Percentiles rank a stretch among this genome's conserved stretches.
These are phyloP conservation scores for Circinella umbellata DNA, from an alignment of 371 early-diverging fungal species.

Conservation along the genomic window DNA sequence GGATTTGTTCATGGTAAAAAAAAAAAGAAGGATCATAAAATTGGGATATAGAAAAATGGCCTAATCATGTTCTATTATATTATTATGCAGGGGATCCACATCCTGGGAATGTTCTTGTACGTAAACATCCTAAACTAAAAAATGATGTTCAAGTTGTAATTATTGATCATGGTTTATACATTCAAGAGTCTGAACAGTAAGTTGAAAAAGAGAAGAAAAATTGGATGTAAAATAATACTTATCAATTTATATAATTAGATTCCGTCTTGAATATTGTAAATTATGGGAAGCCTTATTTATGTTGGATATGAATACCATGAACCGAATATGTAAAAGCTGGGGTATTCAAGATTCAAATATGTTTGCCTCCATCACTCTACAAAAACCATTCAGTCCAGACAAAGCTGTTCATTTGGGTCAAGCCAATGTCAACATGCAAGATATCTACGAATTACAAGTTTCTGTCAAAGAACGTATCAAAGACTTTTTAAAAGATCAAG, in stretches of 20 bases:
- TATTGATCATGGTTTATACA: constrained; percentile 94
- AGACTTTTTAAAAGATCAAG: constrained; percentile 74
- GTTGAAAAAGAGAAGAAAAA: constrained; percentile 16
- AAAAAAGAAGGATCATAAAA: neutral
- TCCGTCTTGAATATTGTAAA: constrained; percentile 80
- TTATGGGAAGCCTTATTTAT: constrained; percentile 90
- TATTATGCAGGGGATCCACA: constrained; percentile 71
- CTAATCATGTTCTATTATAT: neutral
- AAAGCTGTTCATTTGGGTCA: constrained; percentile 55
- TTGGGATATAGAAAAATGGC: neutral
- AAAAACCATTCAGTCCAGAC: constrained; percentile 73
- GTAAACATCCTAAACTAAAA: constrained; percentile 66
- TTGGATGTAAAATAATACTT: constrained; percentile 32
- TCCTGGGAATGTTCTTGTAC: constrained; percentile 86
- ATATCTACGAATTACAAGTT: constrained; percentile 75
- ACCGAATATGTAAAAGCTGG: constrained; percentile 74
- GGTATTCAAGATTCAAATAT: constrained; percentile 84
- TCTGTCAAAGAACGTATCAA: constrained; percentile 74
- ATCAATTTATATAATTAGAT: constrained; percentile 34
- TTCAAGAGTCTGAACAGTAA: constrained; percentile 67
- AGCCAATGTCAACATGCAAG: constrained; percentile 43
- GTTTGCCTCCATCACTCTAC: constrained; percentile 84
- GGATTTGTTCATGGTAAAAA: constrained; percentile 86
- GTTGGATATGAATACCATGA: constrained; percentile 66
- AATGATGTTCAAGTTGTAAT: constrained; percentile 63